Conservation (phyloP, 2,329 filamentous ascomycete species). For the Sporothrix pallida region DNA sequence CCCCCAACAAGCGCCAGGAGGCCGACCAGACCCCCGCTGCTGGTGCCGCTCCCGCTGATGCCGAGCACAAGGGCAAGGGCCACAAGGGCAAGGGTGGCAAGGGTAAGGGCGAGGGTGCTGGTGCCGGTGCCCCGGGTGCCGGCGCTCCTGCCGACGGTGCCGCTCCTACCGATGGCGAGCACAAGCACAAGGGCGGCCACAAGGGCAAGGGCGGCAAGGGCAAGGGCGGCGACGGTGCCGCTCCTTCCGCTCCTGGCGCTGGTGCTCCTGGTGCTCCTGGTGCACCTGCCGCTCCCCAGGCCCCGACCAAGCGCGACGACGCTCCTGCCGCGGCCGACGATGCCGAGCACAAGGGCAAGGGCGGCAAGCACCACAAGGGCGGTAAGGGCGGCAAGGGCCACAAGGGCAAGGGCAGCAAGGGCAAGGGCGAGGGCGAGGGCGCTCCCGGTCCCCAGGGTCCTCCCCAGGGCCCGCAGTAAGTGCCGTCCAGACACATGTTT, state of each 20-base stretch:
- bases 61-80: conserved; percentile 5
- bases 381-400: background rate
- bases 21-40: background rate
- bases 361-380: background rate
- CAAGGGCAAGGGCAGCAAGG: background rate
- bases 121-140: too few relatives aligned
- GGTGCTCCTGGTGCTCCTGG: background rate
- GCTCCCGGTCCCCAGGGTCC: background rate
- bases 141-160: background rate
- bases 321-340: background rate
- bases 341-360: background rate
- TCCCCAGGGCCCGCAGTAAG: conserved; percentile 11
- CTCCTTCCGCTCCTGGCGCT: background rate
- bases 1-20: background rate
- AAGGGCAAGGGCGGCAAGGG: background rate
- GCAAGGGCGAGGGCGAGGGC: background rate
- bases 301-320: background rate
- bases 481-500: too few relatives aligned
- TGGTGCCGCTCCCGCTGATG: background rate
- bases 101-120: background rate
- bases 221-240: too few relatives aligned
- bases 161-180: background rate
- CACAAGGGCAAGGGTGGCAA: background rate
- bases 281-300: background rate
- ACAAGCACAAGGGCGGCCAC: background rate